Evolutionary conservation across 257 asterid genomes (phyloP).

Genomic region (Anisodus acutangulus): DNA sequence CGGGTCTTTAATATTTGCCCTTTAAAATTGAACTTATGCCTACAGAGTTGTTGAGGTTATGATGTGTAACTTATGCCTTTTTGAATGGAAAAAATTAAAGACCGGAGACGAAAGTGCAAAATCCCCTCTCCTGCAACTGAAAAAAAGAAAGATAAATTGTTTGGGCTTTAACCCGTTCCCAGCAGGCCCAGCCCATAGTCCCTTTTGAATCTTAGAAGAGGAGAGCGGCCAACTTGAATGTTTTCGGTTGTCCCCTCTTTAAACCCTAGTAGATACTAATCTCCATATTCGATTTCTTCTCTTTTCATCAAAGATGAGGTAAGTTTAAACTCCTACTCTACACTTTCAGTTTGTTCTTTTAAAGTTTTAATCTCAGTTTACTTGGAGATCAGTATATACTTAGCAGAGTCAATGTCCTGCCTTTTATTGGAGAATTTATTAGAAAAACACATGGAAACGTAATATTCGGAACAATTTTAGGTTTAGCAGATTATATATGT

Average conservation of each 20-base stretch:
- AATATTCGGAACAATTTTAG: neutral
- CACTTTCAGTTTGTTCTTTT: neutral
- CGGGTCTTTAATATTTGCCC: no score
- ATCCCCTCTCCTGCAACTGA: no score
- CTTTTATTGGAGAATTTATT: no score
- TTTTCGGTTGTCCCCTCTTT: neutral
- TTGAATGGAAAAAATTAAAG: no score
- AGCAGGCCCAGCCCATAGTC: slow-evolving; percentile 3
- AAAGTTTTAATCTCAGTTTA: no score
- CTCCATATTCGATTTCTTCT: neutral
- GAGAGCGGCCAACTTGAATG: neutral
- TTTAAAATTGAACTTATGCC: no score
- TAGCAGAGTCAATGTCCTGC: no score
- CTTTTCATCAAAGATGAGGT: slow-evolving; percentile 16
- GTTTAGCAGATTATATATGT: neutral
- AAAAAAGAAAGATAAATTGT: no score
- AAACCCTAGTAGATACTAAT: neutral
- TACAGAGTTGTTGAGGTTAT: no score
- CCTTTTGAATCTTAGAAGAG: neutral
- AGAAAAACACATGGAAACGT: neutral
- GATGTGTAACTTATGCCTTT: no score
- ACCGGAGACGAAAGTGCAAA: no score
- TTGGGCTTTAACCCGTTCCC: neutral
- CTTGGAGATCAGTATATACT: no score
- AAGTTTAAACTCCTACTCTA: neutral